Evolutionary conservation across 768 basidiomycete genomes (phyloP).

Genomic region (Cystobasidium ongulense): DNA sequence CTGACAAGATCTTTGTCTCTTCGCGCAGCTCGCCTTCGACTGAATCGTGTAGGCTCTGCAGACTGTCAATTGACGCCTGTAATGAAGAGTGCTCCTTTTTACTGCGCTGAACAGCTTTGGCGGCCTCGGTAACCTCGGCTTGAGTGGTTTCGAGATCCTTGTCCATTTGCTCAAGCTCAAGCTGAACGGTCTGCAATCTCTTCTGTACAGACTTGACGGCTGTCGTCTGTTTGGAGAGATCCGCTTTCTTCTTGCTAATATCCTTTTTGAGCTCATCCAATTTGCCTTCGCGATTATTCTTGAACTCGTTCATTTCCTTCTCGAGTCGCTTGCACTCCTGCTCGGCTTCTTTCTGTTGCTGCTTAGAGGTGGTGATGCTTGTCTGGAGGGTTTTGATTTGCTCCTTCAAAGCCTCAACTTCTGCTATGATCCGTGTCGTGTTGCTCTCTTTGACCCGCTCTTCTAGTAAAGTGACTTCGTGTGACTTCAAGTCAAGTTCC

Average conservation of each 20-base stretch:
- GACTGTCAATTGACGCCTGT: constrained; percentile 35
- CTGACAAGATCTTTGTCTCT: constrained; percentile 75
- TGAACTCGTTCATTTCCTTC: constrained; percentile 96
- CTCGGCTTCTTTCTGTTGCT: constrained; percentile 67
- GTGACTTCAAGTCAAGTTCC: constrained; percentile 80
- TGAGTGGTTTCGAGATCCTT: constrained; percentile 58
- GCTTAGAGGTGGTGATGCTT: constrained; percentile 59
- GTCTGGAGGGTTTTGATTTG: constrained; percentile 56
- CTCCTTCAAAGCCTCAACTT: constrained; percentile 65
- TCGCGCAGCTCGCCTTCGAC: constrained; percentile 67
- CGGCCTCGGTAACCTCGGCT: constrained; percentile 49
- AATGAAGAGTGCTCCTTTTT: constrained; percentile 60
- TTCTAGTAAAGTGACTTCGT: constrained; percentile 70
- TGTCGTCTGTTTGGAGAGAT: constrained; percentile 69
- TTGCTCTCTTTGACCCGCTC: constrained; percentile 82
- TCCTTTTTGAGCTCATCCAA: constrained; percentile 79
- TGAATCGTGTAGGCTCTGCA: constrained; percentile 49
- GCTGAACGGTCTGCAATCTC: constrained; percentile 72
- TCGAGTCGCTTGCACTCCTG: constrained; percentile 78
- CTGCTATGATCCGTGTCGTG: constrained; percentile 72
- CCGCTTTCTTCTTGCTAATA: constrained; percentile 71
- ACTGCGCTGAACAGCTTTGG: constrained; percentile 52
- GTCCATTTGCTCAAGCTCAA: constrained; percentile 81
- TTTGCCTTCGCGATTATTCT: constrained; percentile 96
- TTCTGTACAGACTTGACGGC: constrained; percentile 78